Evolutionary conservation across 2,329 filamentous ascomycete species (phyloP), one percentile per base, ranked within the genome.

Genomic region (Leptographium flavum): DNA sequence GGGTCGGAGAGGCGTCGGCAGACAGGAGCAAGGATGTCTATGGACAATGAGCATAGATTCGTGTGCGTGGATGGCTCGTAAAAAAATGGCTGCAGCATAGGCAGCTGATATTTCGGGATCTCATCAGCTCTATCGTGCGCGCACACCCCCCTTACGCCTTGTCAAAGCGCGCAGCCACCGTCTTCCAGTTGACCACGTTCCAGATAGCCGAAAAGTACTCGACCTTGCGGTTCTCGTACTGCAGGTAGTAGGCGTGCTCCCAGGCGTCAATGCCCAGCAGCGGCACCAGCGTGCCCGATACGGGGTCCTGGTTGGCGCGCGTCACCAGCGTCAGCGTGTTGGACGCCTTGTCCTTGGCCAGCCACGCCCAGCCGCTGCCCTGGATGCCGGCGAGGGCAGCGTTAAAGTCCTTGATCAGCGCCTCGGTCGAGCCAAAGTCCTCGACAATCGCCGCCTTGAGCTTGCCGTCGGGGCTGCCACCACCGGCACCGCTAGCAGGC

Each of bases 121-220:
- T n/a, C n/a, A n/a, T n/a, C n/a, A n/a, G n/a, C n/a, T 28, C 3
- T 28, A 28, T 28, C 13, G 8, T 28, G 27, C 27, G 27, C 27
- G 8, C 27, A 7, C 27, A 28, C 8, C 27, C 27, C 25, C 27
- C 27, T 41, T 48, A 53, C n/a, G 50, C 49, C 47, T 53, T 52
- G 2, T 50, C 49, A 59, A 86, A 87, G 53, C 86, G 77, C 71
- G 81, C 78, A 63, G 84, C 80, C 38, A 87, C 88, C 28, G 83
- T 77, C 76, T 87, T 87, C 88, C 88, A 95, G 79, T 94, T 94
- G 64, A 94, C 71, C 42, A 94, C 87, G 55, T 94, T 85, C 88
- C 88, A 94, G 62, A 94, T 83, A 48, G 86, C 86, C 57, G 76
- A 76, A 66, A 94, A 94, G 73, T 94, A 94, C 70, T 94, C 87